Evolutionary conservation across 1,284 basidiomycete species (phyloP).

Genomic region (Cutaneotrichosporon mucoides): DNA sequence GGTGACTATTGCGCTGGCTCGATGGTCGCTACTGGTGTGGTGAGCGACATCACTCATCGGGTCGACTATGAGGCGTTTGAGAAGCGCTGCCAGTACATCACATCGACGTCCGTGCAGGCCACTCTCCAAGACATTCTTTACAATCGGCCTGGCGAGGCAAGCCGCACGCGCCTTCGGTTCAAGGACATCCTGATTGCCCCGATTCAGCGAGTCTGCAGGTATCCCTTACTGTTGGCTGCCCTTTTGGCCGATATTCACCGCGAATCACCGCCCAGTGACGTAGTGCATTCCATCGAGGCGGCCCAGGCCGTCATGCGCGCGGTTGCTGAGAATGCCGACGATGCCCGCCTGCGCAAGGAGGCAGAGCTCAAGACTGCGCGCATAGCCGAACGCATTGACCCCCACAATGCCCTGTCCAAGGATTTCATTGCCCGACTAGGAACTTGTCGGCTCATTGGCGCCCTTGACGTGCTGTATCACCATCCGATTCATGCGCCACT

Average conservation of each 20-base stretch:
- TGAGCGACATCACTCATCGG: constrained; percentile 58
- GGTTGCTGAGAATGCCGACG: constrained; percentile 58
- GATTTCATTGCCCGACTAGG: constrained; percentile 67
- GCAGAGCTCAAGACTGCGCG: constrained; percentile 64
- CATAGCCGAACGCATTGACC: constrained; percentile 62
- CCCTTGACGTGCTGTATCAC: constrained; percentile 75
- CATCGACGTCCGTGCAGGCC: constrained; percentile 47
- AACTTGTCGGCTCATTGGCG: constrained; percentile 68
- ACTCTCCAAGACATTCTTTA: constrained; percentile 39
- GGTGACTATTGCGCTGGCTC: constrained; percentile 79
- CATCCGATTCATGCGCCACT: constrained; percentile 49
- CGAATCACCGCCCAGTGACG: constrained; percentile 19
- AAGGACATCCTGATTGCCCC: constrained; percentile 85
- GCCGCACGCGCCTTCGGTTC: constrained; percentile 51
- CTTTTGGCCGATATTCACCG: constrained; percentile 51
- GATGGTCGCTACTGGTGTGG: constrained; percentile 67
- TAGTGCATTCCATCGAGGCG: constrained; percentile 28
- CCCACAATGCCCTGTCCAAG: constrained; percentile 41
- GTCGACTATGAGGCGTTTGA: constrained; percentile 78
- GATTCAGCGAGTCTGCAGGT: constrained; percentile 86
- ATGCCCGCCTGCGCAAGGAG: constrained; percentile 57
- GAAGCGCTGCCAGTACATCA: constrained; percentile 59
- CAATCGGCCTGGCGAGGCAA: constrained; percentile 23
- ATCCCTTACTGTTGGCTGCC: constrained; percentile 78
- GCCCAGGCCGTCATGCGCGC: constrained; percentile 55